Evolutionary conservation across 257 asterid genomes (phyloP).

Genomic region (Lantana camara): DNA sequence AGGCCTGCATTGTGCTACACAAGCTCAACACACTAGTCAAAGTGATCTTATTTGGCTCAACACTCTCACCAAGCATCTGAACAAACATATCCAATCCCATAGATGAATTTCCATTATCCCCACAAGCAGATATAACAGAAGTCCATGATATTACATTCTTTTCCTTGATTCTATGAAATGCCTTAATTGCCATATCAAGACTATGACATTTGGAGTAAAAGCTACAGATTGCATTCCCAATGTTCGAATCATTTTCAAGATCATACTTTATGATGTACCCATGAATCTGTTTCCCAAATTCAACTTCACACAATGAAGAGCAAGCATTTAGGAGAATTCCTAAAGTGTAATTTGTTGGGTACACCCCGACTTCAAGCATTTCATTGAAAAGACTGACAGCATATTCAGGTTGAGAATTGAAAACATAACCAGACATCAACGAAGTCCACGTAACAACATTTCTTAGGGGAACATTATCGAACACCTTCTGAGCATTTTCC

Average conservation of each 20-base stretch:
- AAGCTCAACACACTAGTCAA: constrained; percentile 67
- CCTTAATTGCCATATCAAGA: constrained; percentile 63
- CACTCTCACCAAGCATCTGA: constrained; percentile 63
- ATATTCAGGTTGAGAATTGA: constrained; percentile 53
- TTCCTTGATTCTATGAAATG: constrained; percentile 54
- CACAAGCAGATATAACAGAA: constrained; percentile 68
- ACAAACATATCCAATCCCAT: constrained; percentile 67
- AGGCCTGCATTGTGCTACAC: constrained; percentile 71
- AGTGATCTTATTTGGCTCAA: constrained; percentile 75
- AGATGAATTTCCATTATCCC: constrained; percentile 69
- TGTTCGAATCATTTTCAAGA: constrained; percentile 54
- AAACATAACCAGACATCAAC: constrained; percentile 72
- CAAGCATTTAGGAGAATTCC: constrained; percentile 75
- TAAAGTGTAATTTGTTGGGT: constrained; percentile 70
- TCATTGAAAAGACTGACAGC: constrained; percentile 61
- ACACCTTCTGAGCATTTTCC: constrained; percentile 62
- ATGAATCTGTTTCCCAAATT: constrained; percentile 75
- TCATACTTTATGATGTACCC: constrained; percentile 66
- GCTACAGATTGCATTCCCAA: constrained; percentile 83
- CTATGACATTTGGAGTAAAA: constrained; percentile 64
- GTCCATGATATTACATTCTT: constrained; percentile 94
- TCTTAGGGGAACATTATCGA: constrained; percentile 63
- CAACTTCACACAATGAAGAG: constrained; percentile 51
- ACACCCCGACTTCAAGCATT: constrained; percentile 70
- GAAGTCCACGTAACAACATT: constrained; percentile 91